Percentiles rank a stretch among this genome's conserved stretches.
Conservation (phyloP, 139 green algal species). For the Chlamydomonas sphaeroides region DNA sequence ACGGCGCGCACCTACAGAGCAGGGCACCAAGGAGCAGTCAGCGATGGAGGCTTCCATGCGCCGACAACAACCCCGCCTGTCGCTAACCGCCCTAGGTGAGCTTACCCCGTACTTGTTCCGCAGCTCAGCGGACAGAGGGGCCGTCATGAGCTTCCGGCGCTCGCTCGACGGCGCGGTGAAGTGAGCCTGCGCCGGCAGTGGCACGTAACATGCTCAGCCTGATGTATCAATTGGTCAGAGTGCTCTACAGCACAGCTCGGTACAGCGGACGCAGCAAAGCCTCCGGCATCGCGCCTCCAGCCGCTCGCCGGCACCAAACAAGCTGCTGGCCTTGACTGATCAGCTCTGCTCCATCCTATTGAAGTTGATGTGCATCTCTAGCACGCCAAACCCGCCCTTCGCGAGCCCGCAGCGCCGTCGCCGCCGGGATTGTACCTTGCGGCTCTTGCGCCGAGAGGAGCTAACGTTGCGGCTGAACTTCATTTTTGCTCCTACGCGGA, state of each 20-base stretch:
- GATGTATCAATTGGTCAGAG: no score
- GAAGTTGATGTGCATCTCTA: no score
- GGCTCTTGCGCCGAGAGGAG: constrained; percentile 91
- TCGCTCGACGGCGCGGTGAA: constrained; percentile 94
- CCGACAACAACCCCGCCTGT: no score
- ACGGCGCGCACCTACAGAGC: constrained; percentile 86
- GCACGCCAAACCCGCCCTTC: not conserved
- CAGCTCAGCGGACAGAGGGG: constrained; percentile 92
- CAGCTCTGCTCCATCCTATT: no score
- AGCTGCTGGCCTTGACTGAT: no score
- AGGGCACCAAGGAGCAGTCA: no score
- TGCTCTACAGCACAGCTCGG: no score
- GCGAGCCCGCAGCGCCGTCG: constrained; percentile 4
- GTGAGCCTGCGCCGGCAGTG: constrained; percentile 92
- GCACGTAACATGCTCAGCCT: no score
- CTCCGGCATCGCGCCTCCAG: no score
- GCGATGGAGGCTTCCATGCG: not conserved
- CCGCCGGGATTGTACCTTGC: constrained; percentile 82
- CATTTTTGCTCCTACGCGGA: constrained; percentile 73
- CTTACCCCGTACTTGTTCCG: constrained; percentile 90
- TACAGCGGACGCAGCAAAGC: no score
- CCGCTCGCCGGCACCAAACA: no score
- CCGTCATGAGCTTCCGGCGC: constrained; percentile 95
- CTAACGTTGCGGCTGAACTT: constrained; percentile 85
- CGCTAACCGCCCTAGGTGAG: no score